These are phyloP conservation scores for Bisporella sp. DNA, from an alignment of 2,329 filamentous ascomycete genomes.

Conservation along the genomic window DNA sequence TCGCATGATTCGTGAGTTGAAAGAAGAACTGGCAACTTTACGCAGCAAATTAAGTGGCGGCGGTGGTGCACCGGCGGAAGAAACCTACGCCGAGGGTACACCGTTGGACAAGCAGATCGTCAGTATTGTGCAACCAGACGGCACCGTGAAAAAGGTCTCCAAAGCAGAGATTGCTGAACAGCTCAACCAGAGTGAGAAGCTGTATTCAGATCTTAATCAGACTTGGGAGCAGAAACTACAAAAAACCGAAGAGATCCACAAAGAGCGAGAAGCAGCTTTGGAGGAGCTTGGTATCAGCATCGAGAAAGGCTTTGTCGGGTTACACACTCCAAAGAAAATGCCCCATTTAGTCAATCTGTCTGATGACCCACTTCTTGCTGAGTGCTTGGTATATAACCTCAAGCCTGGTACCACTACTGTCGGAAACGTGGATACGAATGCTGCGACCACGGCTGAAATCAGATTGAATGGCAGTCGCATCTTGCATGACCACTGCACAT, in stretches of 20 bases:
- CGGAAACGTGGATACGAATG: conserved; percentile 83
- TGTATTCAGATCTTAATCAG: conserved; percentile 92
- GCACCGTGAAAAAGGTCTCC: conserved; percentile 86
- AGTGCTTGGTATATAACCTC: conserved; percentile 96
- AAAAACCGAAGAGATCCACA: conserved; percentile 96
- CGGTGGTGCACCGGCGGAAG: conserved; percentile 54
- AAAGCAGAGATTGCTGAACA: conserved; percentile 98
- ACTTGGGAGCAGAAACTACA: conserved; percentile 96
- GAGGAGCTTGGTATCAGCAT: conserved; percentile 98
- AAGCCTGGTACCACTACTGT: conserved; percentile 93
- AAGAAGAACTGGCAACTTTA: conserved; percentile 83
- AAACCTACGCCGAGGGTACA: conserved; percentile 86
- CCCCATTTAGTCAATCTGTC: conserved; percentile 97
- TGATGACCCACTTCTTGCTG: conserved; percentile 86
- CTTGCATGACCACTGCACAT: conserved; percentile 83
- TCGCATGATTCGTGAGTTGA: conserved; percentile 95
- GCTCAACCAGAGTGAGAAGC: conserved; percentile 90
- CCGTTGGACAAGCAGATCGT: conserved; percentile 95
- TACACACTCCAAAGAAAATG: conserved; percentile 98
- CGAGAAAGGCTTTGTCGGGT: conserved; percentile 92
- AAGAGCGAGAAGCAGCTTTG: conserved; percentile 87
- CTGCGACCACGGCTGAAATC: conserved; percentile 72
- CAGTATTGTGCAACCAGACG: conserved; percentile 81
- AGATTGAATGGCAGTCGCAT: conserved; percentile 91
- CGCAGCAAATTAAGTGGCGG: conserved; percentile 73